phyloP scores from a whole-genome alignment of 768 basidiomycete species.

The Gautieria morchelliformis region DNA sequence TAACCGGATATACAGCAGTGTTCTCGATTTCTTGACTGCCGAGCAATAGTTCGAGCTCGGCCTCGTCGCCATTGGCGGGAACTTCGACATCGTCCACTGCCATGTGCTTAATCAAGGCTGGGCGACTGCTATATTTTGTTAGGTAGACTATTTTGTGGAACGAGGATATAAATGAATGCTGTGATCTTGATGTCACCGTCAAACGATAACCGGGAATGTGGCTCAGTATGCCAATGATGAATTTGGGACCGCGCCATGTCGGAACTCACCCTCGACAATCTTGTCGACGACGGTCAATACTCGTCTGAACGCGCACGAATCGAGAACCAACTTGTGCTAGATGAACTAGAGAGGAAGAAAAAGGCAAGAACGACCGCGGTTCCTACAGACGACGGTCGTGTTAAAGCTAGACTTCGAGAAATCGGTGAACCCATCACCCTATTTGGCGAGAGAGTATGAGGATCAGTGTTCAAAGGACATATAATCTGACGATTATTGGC shows the following conservation, averaged over 20 bases:
- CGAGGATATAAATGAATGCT: not conserved
- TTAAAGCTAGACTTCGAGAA: constrained; percentile 81
- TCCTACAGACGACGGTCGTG: constrained; percentile 92
- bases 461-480: constrained; percentile 16
- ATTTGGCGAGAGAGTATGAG: constrained; percentile 88
- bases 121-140: not conserved
- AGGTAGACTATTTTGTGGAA: not conserved
- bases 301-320: constrained; percentile 65
- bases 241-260: constrained; percentile 35
- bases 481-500: not conserved
- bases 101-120: not conserved
- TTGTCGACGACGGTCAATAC: constrained; percentile 72
- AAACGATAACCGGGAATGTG: not conserved
- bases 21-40: constrained; percentile 5
- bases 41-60: not conserved
- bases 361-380: constrained; percentile 88
- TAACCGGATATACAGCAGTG: constrained; percentile 3
- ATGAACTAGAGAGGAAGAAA: constrained; percentile 97
- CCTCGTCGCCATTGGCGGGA: not conserved
- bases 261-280: constrained; percentile 66
- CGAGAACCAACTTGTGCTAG: constrained; percentile 81
- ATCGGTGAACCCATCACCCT: constrained; percentile 96
- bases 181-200: no score
- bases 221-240: not conserved
- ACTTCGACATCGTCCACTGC: not conserved